These are phyloP conservation scores for Cadophora sp. DNA, from an alignment of 2,329 filamentous ascomycete species.

Conservation along the genomic window DNA sequence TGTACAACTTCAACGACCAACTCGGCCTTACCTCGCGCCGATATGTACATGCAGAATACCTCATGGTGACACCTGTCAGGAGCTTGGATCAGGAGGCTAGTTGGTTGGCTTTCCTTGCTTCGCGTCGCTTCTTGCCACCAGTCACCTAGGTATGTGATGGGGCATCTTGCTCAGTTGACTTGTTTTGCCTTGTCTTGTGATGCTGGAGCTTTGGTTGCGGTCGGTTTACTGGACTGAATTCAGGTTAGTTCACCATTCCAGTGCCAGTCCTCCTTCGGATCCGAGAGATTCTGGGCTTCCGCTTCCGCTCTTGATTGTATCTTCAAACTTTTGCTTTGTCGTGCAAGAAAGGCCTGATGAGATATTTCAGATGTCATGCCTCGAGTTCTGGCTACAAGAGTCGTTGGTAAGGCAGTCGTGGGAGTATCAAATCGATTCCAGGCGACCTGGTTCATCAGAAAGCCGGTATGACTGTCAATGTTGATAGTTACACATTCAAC, in stretches of 20 bases:
- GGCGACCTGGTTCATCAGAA: no score
- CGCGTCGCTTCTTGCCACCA: not conserved
- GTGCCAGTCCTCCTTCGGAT: not conserved
- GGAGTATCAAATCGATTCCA: no score
- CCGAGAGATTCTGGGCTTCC: not conserved
- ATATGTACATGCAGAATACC: not conserved
- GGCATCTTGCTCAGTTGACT: no score
- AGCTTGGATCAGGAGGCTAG: constrained; percentile 11
- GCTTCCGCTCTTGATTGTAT: no score
- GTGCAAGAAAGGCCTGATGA: not conserved
- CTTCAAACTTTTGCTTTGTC: not conserved
- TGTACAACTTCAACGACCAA: not conserved
- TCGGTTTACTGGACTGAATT: not conserved
- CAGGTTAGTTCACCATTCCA: no score
- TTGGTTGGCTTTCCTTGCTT: not conserved
- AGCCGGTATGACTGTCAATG: no score
- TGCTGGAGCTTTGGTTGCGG: not conserved
- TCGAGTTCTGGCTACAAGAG: no score
- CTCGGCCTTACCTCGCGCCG: constrained; percentile 10
- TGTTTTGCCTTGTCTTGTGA: not conserved
- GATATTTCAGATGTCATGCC: not conserved
- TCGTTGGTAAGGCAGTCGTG: no score
- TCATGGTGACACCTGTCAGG: constrained; percentile 1
- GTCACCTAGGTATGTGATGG: no score
- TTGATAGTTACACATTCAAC: no score